These are phyloP conservation scores for Ophiostoma sp. DNA, from an alignment of 2,329 filamentous ascomycete genomes.

Conservation along the genomic window DNA sequence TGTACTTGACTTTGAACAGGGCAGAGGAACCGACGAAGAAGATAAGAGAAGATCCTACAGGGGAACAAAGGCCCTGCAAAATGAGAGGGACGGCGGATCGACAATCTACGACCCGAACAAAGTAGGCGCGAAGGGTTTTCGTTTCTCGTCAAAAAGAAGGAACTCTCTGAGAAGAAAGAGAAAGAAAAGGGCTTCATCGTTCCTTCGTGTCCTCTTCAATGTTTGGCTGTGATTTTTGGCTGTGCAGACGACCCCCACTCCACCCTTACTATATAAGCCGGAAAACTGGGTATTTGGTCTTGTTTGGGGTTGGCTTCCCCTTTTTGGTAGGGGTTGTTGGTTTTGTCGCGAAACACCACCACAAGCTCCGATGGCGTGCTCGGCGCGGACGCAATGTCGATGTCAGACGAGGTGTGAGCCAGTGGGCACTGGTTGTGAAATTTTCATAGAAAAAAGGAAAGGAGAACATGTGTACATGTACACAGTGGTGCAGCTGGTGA, in stretches of 20 bases:
- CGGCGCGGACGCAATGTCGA: conserved; percentile 23
- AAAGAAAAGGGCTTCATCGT: background rate
- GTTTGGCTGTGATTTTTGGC: background rate
- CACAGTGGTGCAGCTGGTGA: background rate
- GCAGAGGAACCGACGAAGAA: background rate
- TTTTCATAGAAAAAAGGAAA: background rate
- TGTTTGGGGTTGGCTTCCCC: background rate
- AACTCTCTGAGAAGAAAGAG: background rate
- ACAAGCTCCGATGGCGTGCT: conserved; percentile 27
- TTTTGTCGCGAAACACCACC: conserved; percentile 19
- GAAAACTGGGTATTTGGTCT: conserved; percentile 8
- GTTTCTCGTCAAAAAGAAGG: background rate
- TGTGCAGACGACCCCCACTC: background rate
- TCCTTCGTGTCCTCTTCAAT: background rate
- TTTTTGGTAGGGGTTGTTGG: background rate
- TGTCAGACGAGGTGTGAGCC: background rate
- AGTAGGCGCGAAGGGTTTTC: background rate
- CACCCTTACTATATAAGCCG: background rate
- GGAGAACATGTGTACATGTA: background rate
- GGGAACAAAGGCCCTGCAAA: background rate
- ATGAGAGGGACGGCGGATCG: background rate
- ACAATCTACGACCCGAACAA: background rate
- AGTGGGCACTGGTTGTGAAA: background rate
- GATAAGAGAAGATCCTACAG: background rate
- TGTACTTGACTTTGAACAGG: background rate